Conservation (phyloP, 2,329 filamentous ascomycete genomes). For the Rhexocercosporidium sp. region DNA sequence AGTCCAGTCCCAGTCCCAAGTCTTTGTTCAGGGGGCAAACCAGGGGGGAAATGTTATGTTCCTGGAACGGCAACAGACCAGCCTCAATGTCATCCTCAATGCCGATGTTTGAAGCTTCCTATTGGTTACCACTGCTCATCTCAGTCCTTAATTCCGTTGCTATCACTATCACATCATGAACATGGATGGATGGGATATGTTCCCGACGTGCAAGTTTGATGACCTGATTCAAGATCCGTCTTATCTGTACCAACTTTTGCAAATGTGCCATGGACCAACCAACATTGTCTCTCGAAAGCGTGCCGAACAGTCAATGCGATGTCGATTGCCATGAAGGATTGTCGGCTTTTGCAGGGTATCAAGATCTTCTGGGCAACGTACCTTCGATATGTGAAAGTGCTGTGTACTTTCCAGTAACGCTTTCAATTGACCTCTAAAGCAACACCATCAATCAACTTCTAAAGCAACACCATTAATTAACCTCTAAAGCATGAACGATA, state of each 20-base stretch:
- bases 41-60: neutral
- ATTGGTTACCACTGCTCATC: neutral
- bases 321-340: neutral
- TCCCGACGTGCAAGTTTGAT: neutral
- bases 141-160: neutral
- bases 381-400: too few relatives aligned
- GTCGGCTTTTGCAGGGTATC: too few relatives aligned
- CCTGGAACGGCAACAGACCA: neutral
- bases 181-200: constrained; percentile 2
- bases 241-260: neutral
- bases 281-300: neutral
- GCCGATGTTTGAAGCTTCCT: neutral
- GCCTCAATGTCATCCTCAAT: constrained; percentile 3
- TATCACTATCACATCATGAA: constrained; percentile 6
- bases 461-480: too few relatives aligned
- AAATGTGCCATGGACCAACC: neutral
- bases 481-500: too few relatives aligned
- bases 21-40: constrained; percentile 1
- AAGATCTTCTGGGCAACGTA: too few relatives aligned
- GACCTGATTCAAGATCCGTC: neutral
- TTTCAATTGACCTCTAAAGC: too few relatives aligned
- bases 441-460: too few relatives aligned
- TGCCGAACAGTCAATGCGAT: neutral
- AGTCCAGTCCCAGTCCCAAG: neutral
- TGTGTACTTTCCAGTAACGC: too few relatives aligned